phyloP scores from a whole-genome alignment of 2,329 filamentous ascomycete genomes.

The Penicillium sp. region DNA sequence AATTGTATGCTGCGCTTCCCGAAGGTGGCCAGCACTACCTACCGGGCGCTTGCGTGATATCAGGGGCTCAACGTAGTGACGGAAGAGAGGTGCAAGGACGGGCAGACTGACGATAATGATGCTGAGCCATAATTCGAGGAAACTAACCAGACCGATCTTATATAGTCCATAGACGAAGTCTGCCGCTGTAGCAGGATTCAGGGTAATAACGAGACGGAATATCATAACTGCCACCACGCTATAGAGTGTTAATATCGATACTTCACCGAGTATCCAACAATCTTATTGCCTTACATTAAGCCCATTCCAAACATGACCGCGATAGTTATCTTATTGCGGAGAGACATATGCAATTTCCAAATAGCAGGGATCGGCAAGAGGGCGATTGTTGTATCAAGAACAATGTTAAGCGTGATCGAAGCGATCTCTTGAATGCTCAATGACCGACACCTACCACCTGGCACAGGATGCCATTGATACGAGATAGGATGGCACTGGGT shows the following conservation, averaged over 20 bases:
- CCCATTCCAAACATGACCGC: constrained; percentile 15
- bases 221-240: constrained; percentile 13
- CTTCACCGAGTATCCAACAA: not conserved
- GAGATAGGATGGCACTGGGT: constrained; percentile 19
- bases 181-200: constrained; percentile 3
- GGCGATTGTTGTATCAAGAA: constrained; percentile 14
- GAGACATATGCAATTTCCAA: constrained; percentile 15
- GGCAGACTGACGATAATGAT: constrained; percentile 15
- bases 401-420: constrained; percentile 14
- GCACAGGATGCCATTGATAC: constrained; percentile 12
- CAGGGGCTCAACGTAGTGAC: constrained; percentile 11
- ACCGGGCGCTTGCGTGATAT: constrained; percentile 5
- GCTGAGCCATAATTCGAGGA: constrained; percentile 15
- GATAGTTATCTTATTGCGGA: constrained; percentile 16
- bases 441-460: constrained; percentile 7
- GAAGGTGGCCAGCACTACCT: constrained; percentile 1
- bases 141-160: constrained; percentile 11
- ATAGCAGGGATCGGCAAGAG: constrained; percentile 12
- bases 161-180: constrained; percentile 13
- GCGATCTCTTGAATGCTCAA: constrained; percentile 11
- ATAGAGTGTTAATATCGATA: not conserved
- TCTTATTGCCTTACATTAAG: constrained; percentile 2
- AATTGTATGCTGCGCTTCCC: constrained; percentile 11
- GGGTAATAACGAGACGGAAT: constrained; percentile 11
- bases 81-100: constrained; percentile 10